A percentile compares a stretch with the other conserved stretches of the same genome.
phyloP scores from a whole-genome alignment of 2,329 filamentous ascomycete species.

The Aspergillus uvarum region DNA sequence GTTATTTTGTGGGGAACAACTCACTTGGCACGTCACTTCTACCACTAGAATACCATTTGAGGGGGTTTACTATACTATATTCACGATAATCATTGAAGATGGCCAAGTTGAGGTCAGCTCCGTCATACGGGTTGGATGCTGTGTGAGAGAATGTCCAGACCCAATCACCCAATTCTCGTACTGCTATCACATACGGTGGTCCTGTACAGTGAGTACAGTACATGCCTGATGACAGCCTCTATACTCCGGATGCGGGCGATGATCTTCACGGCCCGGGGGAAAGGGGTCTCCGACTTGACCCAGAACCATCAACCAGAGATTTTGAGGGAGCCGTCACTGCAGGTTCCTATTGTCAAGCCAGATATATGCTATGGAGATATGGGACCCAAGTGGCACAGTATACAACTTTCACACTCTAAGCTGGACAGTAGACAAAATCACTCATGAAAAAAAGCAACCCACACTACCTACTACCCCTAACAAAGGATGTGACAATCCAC shows the following conservation, averaged over 20 bases:
- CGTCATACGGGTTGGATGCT: too few species aligned
- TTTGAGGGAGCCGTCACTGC: background rate
- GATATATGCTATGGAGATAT: background rate
- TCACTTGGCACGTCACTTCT: background rate
- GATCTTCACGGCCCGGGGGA: background rate
- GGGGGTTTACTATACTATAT: background rate
- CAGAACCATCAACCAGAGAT: background rate
- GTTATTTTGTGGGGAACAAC: background rate
- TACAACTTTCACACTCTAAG: too few species aligned
- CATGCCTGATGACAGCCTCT: background rate
- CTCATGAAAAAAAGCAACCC: too few species aligned
- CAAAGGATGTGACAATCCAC: background rate
- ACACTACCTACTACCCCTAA: background rate
- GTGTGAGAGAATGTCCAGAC: too few species aligned
- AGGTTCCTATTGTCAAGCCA: background rate
- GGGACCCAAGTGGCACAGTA: background rate
- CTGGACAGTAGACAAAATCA: too few species aligned
- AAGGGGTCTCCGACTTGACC: background rate
- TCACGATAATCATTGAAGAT: too few species aligned
- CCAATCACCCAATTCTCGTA: too few species aligned
- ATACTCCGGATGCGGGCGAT: background rate
- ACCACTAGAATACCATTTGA: background rate
- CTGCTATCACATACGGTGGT: too few species aligned
- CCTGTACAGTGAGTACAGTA: background rate
- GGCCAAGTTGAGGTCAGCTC: too few species aligned